Evolutionary conservation across 1,139 yeast species (phyloP), one percentile per base, ranked within the genome.

Genomic region (Lodderomyces metapsilosis): DNA sequence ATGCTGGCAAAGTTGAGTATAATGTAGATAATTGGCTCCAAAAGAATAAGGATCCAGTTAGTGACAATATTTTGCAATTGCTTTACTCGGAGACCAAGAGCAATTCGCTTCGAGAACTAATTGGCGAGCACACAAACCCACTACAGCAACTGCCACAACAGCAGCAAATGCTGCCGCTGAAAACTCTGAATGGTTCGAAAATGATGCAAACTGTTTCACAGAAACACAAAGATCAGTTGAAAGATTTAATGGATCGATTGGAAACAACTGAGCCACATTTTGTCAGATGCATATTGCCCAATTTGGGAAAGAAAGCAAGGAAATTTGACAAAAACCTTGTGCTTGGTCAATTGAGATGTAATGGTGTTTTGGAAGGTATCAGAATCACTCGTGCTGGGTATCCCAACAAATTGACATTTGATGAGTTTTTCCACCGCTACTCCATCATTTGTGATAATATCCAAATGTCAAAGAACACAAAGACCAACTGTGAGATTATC

Each of bases 331-430:
- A 85, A 54, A 68, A 65, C 23, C 67, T 94, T 32, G 96, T 94
- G 3, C 68, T 92, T 40, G 92, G 87, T 46, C 99, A 94, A 63
- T 72, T 94, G 46, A 75, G 97, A 48, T 94, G 98, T 59, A 94
- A 94, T 59, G 99, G 99, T 75, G 99, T 94, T 11, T 68, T 94
- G 39, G 99, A 94, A 69, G 99, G 99, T 49, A 94, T 94, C 34
- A 76, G 98, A 62, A 92, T 94, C 48, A 96, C 98, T 0, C 76
- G 99, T 50, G 91, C 96, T 12, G 99, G 99, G 3, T 94, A 86
- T 59, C 98, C 99, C 1, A 94, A 94, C 62, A 78, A 97, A 51
- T 78, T 92, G 59, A 78, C 84, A 37, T 92, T 91, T 61, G 78
- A 82, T 36, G 95, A 88, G 42, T 92, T 94, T 62, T 79, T 78